Conservation (phyloP, 169 alveolate genomes). For the Plasmodium gallinaceum region DNA sequence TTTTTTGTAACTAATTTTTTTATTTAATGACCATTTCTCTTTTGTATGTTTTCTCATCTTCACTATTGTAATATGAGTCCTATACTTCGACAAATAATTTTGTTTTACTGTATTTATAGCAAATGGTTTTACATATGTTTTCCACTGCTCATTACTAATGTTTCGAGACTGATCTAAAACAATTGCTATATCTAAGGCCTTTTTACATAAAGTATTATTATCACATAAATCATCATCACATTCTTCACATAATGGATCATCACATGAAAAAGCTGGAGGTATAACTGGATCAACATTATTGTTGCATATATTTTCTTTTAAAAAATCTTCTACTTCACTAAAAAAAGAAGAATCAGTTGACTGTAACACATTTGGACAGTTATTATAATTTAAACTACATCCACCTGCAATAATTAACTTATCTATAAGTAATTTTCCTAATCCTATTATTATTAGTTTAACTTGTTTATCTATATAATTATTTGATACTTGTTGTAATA, state of each 20-base stretch:
- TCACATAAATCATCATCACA: conserved; percentile 67
- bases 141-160: conserved; percentile 59
- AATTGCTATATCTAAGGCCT: conserved; percentile 57
- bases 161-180: conserved; percentile 62
- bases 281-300: neutral
- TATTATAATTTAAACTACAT: conserved; percentile 21
- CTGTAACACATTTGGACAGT: conserved; percentile 32
- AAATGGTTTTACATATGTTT: conserved; percentile 46
- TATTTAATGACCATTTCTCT: conserved; percentile 33
- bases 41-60: conserved; percentile 36
- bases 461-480: conserved; percentile 38
- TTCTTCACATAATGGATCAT: conserved; percentile 45
- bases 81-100: conserved; percentile 53
- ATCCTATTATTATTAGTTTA: conserved; percentile 35
- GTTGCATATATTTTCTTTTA: conserved; percentile 29
- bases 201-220: conserved; percentile 45
- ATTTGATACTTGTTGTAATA: conserved; percentile 16
- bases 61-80: conserved; percentile 56
- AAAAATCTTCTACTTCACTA: conserved; percentile 12
- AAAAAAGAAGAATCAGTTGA: conserved; percentile 24
- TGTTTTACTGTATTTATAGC: conserved; percentile 20
- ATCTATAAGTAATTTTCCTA: conserved; percentile 19
- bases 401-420: conserved; percentile 39
- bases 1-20: conserved; percentile 39
- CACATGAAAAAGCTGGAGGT: conserved; percentile 27